phyloP scores from a whole-genome alignment of 768 basidiomycete genomes.

The Phlegmacium glaucopus region DNA sequence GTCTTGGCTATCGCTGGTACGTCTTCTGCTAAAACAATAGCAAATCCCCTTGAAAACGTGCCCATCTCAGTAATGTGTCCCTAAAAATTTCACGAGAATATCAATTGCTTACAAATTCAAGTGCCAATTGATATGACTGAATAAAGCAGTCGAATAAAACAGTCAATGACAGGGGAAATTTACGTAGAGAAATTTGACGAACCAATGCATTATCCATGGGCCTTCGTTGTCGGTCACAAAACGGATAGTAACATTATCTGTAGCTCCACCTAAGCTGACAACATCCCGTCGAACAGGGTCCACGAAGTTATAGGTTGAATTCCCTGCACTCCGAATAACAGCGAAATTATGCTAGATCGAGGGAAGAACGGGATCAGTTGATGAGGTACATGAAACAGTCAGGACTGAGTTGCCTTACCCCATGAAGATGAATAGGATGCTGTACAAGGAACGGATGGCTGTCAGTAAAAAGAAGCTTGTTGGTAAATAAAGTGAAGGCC shows the following conservation, averaged over 20 bases:
- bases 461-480: not conserved
- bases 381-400: too few species aligned
- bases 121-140: constrained; percentile 45
- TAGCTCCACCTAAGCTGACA: constrained; percentile 25
- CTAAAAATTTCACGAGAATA: not conserved
- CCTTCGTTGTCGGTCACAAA: constrained; percentile 64
- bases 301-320: constrained; percentile 31
- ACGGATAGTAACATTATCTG: constrained; percentile 46
- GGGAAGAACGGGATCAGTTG: not conserved
- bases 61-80: not conserved
- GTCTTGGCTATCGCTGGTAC: constrained; percentile 11
- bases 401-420: constrained; percentile 26
- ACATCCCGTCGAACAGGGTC: constrained; percentile 48
- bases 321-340: constrained; percentile 40
- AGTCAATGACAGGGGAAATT: not conserved
- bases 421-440: constrained; percentile 45
- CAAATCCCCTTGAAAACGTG: constrained; percentile 21
- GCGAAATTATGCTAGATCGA: constrained; percentile 31
- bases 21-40: constrained; percentile 35
- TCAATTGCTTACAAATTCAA: constrained; percentile 29
- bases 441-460: constrained; percentile 5
- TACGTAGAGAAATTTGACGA: constrained; percentile 5
- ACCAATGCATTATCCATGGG: constrained; percentile 42
- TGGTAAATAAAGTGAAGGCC: constrained; percentile 6
- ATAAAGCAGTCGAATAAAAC: too few species aligned